Base-by-base conservation (phyloP, 148 eudicot species). In the Chenopodium formosanum region DNA sequence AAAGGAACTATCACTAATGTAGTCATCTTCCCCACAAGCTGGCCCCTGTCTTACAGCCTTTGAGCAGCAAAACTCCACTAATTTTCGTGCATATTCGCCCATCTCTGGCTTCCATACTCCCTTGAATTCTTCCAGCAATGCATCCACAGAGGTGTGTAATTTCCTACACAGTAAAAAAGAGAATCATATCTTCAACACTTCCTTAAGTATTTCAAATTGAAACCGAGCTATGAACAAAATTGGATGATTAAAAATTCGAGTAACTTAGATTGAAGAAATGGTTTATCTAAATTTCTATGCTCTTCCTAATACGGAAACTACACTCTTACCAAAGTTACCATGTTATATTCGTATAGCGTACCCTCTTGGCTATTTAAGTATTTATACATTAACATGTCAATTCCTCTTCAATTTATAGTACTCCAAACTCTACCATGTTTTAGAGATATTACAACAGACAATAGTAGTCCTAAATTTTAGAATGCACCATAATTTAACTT, bases 41-140 rank as follows among this genome's bases (percentile, higher is more conserved):
- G 93, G 88, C 68, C 85, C 74, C 23, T 83, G 84, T 25, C 71
- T 82, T 1, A 94, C 86, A 71, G 91, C 92, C 87, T 86, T 96
- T 12, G 91, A 83, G 80, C 93, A 86, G 84, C 91, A 88, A 80
- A 82, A 91, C 80, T 92, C 98, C 47, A 96, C 90, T 46, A 94
- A 75, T 83, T 89, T 94, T 76, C 87, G 80, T 19, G 98, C 87
- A 86, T 94, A 92, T 12, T 81, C 88, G 46, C 91, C 93, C 34
- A 73, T 75, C 46, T 89, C 90, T 20, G 90, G 90, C 76, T 87
- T 86, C 95, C 93, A 94, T 77, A 58, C 80, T 29, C 69, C 77
- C 81, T 89, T 87, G 64, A 89, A 96, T 79, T 91, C 95, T 64
- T 88, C 84, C 62, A 89, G 87, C 64, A 95, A 27, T 73, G 73